Percentiles rank a stretch among this genome's conserved stretches.
phyloP scores from a whole-genome alignment of 2,329 filamentous ascomycete species.

The Clonostachys rhizophaga region DNA sequence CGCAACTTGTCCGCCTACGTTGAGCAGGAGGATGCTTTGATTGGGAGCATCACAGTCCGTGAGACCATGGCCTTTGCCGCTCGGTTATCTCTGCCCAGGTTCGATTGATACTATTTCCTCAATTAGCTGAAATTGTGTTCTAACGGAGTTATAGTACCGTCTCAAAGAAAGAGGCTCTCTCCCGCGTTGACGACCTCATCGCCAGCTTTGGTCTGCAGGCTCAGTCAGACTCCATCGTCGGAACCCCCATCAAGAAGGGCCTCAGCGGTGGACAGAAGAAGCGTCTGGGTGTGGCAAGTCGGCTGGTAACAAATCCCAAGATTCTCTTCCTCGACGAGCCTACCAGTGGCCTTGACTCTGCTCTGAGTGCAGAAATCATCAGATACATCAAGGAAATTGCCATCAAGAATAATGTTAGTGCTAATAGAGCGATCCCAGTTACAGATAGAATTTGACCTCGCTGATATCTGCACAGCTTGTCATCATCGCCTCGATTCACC shows the following conservation, averaged over 20 bases:
- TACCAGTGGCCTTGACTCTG: slow-evolving; percentile 78
- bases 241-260: slow-evolving; percentile 78
- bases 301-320: slow-evolving; percentile 75
- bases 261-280: slow-evolving; percentile 84
- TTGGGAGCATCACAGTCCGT: slow-evolving; percentile 73
- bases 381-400: slow-evolving; percentile 66
- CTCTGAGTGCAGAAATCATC: slow-evolving; percentile 71
- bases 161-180: slow-evolving; percentile 48
- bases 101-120: not conserved
- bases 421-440: not conserved
- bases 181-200: slow-evolving; percentile 63
- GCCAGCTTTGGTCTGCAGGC: slow-evolving; percentile 67
- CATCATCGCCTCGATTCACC: slow-evolving; percentile 79
- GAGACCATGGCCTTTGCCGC: slow-evolving; percentile 80
- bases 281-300: slow-evolving; percentile 72
- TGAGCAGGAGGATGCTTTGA: slow-evolving; percentile 82
- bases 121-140: not conserved
- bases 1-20: slow-evolving; percentile 70
- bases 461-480: slow-evolving; percentile 49
- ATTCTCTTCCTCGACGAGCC: slow-evolving; percentile 82
- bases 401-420: slow-evolving; percentile 54
- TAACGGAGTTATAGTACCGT: slow-evolving; percentile 18
- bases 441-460: not conserved
- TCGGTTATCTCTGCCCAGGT: slow-evolving; percentile 43
- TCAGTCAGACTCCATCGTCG: slow-evolving; percentile 69